A percentile compares a stretch with the other conserved stretches of the same genome.
Conservation (phyloP, 495 filamentous ascomycete genomes). For the Aspergillus sclerotiicarbonarius region DNA sequence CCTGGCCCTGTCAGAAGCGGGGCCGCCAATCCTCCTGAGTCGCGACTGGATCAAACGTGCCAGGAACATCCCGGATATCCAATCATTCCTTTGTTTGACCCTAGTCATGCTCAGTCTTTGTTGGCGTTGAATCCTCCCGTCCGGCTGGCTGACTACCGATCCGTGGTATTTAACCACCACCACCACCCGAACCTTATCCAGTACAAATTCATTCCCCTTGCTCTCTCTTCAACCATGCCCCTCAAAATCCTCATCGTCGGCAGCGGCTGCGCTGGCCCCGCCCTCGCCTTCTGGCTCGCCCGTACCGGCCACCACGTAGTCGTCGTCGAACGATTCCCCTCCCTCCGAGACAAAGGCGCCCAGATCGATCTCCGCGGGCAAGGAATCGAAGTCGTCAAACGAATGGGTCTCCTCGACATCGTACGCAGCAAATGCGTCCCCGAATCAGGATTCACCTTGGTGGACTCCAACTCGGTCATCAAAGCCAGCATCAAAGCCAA, state of each 20-base stretch:
- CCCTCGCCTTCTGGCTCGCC: constrained; percentile 40
- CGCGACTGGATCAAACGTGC: too few relatives aligned
- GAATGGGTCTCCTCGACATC: constrained; percentile 40
- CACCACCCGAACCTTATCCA: too few relatives aligned
- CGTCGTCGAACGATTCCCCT: constrained; percentile 42
- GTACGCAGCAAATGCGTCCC: constrained; percentile 29
- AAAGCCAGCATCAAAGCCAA: constrained; percentile 30
- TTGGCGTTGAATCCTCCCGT: too few relatives aligned
- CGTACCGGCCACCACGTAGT: constrained; percentile 31
- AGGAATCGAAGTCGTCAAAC: constrained; percentile 33
- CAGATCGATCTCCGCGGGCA: constrained; percentile 43
- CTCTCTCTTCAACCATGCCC: constrained; percentile 6
- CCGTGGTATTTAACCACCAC: too few relatives aligned
- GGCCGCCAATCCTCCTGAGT: too few relatives aligned
- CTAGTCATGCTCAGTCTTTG: too few relatives aligned
- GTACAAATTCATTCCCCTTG: background rate
- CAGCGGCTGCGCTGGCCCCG: constrained; percentile 32
- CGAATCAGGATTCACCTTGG: constrained; percentile 35
- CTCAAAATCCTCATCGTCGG: constrained; percentile 45
- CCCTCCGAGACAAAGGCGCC: constrained; percentile 31
- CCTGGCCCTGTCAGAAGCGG: too few relatives aligned
- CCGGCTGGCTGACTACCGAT: too few relatives aligned
- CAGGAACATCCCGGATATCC: too few relatives aligned
- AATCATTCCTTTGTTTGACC: too few relatives aligned
- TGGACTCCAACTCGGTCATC: constrained; percentile 29